A percentile compares a stretch with the other conserved stretches of the same genome.
phyloP scores from a whole-genome alignment of 441 rosid genomes.

The Brassica balearica region DNA sequence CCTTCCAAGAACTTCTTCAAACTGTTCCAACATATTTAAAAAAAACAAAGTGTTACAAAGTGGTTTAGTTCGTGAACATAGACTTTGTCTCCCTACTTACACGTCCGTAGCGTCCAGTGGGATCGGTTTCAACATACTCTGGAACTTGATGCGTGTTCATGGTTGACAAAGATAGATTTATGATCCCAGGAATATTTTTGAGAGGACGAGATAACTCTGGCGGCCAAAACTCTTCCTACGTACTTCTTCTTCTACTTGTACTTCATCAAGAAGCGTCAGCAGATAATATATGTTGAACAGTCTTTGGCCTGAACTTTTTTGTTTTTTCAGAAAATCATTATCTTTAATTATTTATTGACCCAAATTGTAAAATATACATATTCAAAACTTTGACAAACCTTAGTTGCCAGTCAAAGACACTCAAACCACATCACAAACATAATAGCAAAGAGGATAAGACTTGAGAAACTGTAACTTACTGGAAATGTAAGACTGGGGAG shows the following conservation, averaged over 20 bases:
- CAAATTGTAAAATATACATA: constrained; percentile 16
- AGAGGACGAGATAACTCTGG: constrained; percentile 20
- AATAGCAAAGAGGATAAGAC: constrained; percentile 35
- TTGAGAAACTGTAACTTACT: constrained; percentile 13
- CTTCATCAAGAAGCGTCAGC: constrained; percentile 29
- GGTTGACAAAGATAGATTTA: constrained; percentile 34
- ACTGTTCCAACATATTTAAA: constrained; percentile 43
- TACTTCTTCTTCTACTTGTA: constrained; percentile 26
- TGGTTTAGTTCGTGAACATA: constrained; percentile 9
- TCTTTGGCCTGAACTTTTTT: constrained; percentile 20
- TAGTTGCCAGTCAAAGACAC: constrained; percentile 19
- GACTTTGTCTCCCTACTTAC: constrained; percentile 52
- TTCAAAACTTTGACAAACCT: constrained; percentile 15
- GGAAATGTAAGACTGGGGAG: constrained; percentile 12
- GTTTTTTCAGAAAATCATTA: too few relatives aligned
- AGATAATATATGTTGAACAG: constrained; percentile 36
- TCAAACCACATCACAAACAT: constrained; percentile 24
- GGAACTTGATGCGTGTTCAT: constrained; percentile 48
- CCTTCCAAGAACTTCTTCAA: constrained; percentile 63
- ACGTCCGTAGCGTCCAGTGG: constrained; percentile 78
- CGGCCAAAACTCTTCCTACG: constrained; percentile 32
- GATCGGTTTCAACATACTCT: constrained; percentile 75
- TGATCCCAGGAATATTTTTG: constrained; percentile 24
- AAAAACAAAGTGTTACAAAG: constrained; percentile 25
- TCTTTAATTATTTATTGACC: constrained; percentile 17